phyloP scores from a whole-genome alignment of 345 rosid genomes.

The Gossypium sturtianum region DNA sequence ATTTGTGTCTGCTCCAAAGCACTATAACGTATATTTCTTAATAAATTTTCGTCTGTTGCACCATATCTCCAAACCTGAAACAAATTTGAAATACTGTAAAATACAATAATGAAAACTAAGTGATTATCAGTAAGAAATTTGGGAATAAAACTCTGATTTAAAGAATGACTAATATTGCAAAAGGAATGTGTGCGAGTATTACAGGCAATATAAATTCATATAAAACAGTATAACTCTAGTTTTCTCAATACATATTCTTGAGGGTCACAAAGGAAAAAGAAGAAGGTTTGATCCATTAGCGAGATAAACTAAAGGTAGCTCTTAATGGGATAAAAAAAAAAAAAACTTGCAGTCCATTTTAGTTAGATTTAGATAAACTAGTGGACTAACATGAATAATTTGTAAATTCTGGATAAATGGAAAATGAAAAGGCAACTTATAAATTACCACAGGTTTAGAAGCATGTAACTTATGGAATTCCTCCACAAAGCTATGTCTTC shows the following conservation, averaged over 20 bases:
- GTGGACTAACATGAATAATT: not conserved
- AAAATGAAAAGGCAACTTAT: not conserved
- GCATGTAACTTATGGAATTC: constrained; percentile 59
- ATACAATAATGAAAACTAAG: not conserved
- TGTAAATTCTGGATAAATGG: not conserved
- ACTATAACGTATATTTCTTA: constrained; percentile 30
- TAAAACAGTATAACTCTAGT: not conserved
- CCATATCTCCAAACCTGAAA: constrained; percentile 60
- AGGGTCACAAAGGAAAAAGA: not conserved
- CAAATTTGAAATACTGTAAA: not conserved
- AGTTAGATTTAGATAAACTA: not conserved
- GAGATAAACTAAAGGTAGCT: not conserved
- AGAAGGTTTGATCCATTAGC: not conserved
- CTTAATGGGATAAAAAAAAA: not conserved
- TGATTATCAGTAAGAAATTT: constrained; percentile 9
- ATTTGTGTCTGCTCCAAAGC: constrained; percentile 43
- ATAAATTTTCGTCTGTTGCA: constrained; percentile 14
- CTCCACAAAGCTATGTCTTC: constrained; percentile 48
- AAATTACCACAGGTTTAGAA: constrained; percentile 58
- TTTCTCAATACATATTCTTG: not conserved
- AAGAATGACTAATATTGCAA: not conserved
- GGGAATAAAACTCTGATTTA: not conserved
- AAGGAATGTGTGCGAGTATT: too few relatives aligned
- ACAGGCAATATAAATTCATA: not conserved
- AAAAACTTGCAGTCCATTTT: too few relatives aligned